Conservation (phyloP, 345 rosid genomes). For the Linum tenue region DNA sequence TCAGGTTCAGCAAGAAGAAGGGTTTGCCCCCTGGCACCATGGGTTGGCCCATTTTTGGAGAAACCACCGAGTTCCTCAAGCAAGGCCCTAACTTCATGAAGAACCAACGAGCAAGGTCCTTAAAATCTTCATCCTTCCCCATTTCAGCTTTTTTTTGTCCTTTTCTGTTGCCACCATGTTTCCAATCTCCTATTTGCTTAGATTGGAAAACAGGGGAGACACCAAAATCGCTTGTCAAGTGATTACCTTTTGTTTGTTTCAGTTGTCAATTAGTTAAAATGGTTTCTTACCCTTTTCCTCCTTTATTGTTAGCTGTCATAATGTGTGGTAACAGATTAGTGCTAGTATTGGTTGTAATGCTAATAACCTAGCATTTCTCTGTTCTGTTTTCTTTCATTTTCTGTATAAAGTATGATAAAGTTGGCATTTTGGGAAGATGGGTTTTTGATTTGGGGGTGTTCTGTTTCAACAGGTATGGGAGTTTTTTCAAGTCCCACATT, state of each 20-base stretch:
- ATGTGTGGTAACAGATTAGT: no score
- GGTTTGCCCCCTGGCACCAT: conserved; percentile 80
- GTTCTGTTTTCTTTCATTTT: no score
- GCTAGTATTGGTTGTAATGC: no score
- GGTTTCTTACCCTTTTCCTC: not conserved
- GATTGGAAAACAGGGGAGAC: not conserved
- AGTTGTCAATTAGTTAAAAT: not conserved
- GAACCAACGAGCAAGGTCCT: conserved; percentile 54
- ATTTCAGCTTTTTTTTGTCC: not conserved
- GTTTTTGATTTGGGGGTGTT: not conserved
- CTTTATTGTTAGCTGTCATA: no score
- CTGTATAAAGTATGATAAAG: not conserved
- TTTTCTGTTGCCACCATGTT: not conserved
- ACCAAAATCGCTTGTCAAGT: conserved; percentile 3
- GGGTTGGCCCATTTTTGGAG: conserved; percentile 91
- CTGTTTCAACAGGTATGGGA: conserved; percentile 26
- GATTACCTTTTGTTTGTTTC: not conserved
- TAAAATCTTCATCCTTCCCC: not conserved
- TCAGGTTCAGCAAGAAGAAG: conserved; percentile 38
- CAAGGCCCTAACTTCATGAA: conserved; percentile 79
- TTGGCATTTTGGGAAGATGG: not conserved
- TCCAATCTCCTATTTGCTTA: not conserved
- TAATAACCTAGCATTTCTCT: no score
- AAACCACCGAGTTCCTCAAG: conserved; percentile 66
- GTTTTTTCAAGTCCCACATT: conserved; percentile 71